Conservation (phyloP, 371 early-diverging fungal genomes). For the Apophysomyces sp. region DNA sequence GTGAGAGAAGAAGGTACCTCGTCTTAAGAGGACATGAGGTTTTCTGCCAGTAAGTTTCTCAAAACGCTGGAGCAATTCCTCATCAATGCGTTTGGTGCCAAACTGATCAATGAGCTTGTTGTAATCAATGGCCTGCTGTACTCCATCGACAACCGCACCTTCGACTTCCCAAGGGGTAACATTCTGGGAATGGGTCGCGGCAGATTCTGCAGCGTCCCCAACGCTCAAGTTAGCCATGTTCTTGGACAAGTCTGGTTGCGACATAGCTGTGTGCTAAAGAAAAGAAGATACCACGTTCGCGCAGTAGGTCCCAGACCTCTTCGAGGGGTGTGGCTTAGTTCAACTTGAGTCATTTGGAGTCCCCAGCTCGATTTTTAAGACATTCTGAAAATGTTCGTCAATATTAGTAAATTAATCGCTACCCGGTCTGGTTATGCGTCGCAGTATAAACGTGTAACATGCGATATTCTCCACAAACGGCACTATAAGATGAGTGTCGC, state of each 20-base stretch:
- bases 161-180: conserved; percentile 98
- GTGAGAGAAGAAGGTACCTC: conserved; percentile 98
- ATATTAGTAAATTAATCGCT: background rate
- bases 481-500: conserved; percentile 45
- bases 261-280: conserved; percentile 6
- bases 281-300: background rate
- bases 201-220: conserved; percentile 8
- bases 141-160: conserved; percentile 89
- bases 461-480: background rate
- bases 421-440: background rate
- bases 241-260: conserved; percentile 12
- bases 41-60: conserved; percentile 83
- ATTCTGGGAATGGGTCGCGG: conserved; percentile 52
- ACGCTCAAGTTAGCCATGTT: conserved; percentile 19
- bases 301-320: background rate
- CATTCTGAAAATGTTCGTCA: background rate
- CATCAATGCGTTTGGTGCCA: conserved; percentile 88
- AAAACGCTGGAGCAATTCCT: conserved; percentile 77
- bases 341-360: background rate
- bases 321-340: background rate
- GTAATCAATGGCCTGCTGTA: conserved; percentile 93
- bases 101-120: conserved; percentile 93
- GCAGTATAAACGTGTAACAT: background rate
- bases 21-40: conserved; percentile 88
- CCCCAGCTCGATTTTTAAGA: too few species aligned